phyloP scores from a whole-genome alignment of 495 filamentous ascomycete genomes.

The Acidomyces sp. region DNA sequence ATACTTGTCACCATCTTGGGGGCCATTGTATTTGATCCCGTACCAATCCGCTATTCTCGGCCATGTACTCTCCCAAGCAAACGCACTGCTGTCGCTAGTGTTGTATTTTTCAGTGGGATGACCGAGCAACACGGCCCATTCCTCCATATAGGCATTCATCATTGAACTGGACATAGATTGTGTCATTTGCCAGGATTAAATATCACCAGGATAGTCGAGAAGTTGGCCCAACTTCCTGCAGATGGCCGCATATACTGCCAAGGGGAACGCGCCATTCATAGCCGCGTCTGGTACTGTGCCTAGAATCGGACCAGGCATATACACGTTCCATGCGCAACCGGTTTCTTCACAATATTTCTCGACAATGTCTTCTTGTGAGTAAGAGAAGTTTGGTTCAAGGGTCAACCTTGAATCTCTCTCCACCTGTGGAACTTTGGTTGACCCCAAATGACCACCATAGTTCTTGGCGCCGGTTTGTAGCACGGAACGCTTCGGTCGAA shows the following conservation, averaged over 20 bases:
- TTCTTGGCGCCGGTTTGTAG: slow-evolving; percentile 31
- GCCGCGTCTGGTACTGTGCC: slow-evolving; percentile 38
- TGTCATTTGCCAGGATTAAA: slow-evolving; percentile 33
- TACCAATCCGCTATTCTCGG: slow-evolving; percentile 35
- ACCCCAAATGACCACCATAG: slow-evolving; percentile 34
- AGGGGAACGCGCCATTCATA: slow-evolving; percentile 38
- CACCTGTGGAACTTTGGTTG: slow-evolving; percentile 31
- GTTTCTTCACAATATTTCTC: slow-evolving; percentile 25
- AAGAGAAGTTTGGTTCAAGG: slow-evolving; percentile 40
- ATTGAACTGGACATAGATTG: slow-evolving; percentile 30
- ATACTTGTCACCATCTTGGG: slow-evolving; percentile 21
- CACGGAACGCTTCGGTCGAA: slow-evolving; percentile 36
- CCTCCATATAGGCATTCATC: slow-evolving; percentile 37
- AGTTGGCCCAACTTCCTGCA: slow-evolving; percentile 27
- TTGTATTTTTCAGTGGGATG: slow-evolving; percentile 25
- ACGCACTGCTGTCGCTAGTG: slow-evolving; percentile 32
- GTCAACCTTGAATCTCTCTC: slow-evolving; percentile 33
- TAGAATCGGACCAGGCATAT: slow-evolving; percentile 34
- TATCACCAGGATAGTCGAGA: slow-evolving; percentile 33
- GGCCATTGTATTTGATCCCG: slow-evolving; percentile 24
- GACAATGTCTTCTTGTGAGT: slow-evolving; percentile 38
- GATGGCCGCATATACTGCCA: slow-evolving; percentile 38
- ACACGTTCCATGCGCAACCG: slow-evolving; percentile 15
- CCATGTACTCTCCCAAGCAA: slow-evolving; percentile 38
- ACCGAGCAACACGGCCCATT: slow-evolving; percentile 36